Conservation (phyloP, 306 rosid genomes). For the Corylus avellana region DNA sequence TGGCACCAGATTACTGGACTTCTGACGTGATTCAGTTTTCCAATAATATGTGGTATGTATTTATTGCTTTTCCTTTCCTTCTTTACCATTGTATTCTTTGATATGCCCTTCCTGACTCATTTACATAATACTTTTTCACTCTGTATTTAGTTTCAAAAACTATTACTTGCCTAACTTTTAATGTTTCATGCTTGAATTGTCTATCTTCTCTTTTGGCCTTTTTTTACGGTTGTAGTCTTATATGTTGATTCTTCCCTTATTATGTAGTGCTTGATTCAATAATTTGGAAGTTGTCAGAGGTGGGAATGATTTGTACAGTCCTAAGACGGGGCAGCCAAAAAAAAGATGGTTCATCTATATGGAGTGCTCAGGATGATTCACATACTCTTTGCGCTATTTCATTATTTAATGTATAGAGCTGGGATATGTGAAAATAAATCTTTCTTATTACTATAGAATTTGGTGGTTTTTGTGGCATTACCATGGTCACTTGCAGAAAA, state of each 20-base stretch:
- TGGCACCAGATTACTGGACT: neutral
- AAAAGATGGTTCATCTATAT: neutral
- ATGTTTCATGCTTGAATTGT: neutral
- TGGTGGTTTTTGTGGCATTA: too few species aligned
- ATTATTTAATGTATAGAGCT: neutral
- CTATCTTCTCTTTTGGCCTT: neutral
- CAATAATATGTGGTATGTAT: slow-evolving; percentile 3
- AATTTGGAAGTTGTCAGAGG: neutral
- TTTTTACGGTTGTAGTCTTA: neutral
- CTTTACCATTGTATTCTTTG: neutral
- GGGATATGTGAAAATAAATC: too few species aligned
- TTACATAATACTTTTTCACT: neutral
- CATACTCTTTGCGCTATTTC: neutral
- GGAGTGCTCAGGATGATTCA: neutral
- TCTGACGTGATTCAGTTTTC: neutral
- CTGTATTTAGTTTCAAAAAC: neutral
- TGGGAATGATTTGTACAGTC: neutral
- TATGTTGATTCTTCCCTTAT: neutral
- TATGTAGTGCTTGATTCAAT: neutral
- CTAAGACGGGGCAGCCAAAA: neutral
- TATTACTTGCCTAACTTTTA: neutral
- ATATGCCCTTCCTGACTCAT: neutral
- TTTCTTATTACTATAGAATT: too few species aligned
- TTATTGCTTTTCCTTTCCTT: neutral
- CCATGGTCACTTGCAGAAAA: too few species aligned